Base-by-base conservation (phyloP, 768 basidiomycete species). In the Russula virescens region DNA sequence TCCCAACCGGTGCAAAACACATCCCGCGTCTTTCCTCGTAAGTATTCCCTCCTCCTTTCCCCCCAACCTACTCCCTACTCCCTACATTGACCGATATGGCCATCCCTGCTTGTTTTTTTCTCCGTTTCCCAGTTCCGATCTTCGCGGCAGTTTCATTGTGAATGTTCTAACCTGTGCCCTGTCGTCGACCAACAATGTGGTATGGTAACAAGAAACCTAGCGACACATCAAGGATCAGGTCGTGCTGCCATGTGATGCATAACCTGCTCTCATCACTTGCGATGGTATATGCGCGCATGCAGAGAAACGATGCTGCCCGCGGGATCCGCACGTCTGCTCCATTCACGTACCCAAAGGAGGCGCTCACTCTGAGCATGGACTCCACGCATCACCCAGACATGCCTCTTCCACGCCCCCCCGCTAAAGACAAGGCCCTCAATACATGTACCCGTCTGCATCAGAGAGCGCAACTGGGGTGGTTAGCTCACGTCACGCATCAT, bases 1-100 rank as follows among this genome's bases (percentile, higher is more conserved):
- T 31, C 31, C 23, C 38, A 46, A 54, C 64, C 64, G 64, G 64
- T 55, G 57, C 38, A 50, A n/a, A 10, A 10, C 34, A 31, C 16
- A 21, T 57, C 45, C 55, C 38, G 38, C 38, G 38, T 38, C 13
- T 38, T 16, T 43, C 18, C 18, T 2, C 45, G 21, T 16, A 23
- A 11, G 18, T n/a, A 18, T 19, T 45, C 38, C 40, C 26, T 21
- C 25, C 5, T 23, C 35, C 23, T 25, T 4, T 14, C 13, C 26
- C 8, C 42, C 0, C 58, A 18, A 50, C 14, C 13, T 14, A 4
- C 7, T n/a, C n/a, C n/a, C n/a, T n/a, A 16, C 10, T 46, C 38
- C 42, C 2, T 25, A 21, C n/a, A n/a, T n/a, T n/a, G 45, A 25
- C 43, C 28, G 40, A 50, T 51, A 34, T 43, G n/a, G 26, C 49